phyloP scores from a whole-genome alignment of 345 rosid genomes.

The Excoecaria cochinchinensis region DNA sequence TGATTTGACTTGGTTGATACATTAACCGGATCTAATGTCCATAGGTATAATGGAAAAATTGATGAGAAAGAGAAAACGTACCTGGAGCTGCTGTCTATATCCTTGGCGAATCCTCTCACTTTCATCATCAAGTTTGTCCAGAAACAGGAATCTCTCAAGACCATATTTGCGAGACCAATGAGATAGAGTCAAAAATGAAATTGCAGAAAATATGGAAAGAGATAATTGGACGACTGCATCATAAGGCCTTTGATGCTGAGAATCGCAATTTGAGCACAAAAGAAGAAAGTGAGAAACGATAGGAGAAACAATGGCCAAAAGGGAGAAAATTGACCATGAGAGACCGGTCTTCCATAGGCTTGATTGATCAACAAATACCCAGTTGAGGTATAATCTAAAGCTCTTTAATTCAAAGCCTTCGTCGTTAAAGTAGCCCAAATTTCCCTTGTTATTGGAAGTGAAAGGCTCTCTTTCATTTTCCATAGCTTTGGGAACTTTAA shows the following conservation, averaged over 20 bases:
- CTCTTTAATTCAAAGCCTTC: constrained; percentile 39
- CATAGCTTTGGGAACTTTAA: constrained; percentile 35
- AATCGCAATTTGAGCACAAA: constrained; percentile 63
- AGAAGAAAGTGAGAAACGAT: constrained; percentile 68
- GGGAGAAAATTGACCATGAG: constrained; percentile 71
- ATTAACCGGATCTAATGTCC: neutral
- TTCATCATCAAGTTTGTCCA: constrained; percentile 60
- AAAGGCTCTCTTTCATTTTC: constrained; percentile 32
- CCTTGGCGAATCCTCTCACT: constrained; percentile 53
- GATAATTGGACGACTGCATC: constrained; percentile 71
- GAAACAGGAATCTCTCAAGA: constrained; percentile 59
- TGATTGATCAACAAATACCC: constrained; percentile 63
- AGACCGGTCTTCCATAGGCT: constrained; percentile 45
- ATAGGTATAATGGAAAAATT: neutral
- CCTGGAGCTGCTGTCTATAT: constrained; percentile 67
- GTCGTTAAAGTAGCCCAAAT: neutral
- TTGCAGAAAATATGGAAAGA: constrained; percentile 62
- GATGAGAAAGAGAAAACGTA: constrained; percentile 8
- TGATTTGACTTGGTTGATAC: neutral
- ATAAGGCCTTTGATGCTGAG: constrained; percentile 66
- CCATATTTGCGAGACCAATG: constrained; percentile 74
- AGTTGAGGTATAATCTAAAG: constrained; percentile 45
- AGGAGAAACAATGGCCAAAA: constrained; percentile 59
- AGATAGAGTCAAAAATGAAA: constrained; percentile 62
- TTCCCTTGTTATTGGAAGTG: constrained; percentile 9